These are phyloP conservation scores for Papiliotrema terrestris DNA, from an alignment of 1,284 basidiomycete genomes.

Conservation along the genomic window DNA sequence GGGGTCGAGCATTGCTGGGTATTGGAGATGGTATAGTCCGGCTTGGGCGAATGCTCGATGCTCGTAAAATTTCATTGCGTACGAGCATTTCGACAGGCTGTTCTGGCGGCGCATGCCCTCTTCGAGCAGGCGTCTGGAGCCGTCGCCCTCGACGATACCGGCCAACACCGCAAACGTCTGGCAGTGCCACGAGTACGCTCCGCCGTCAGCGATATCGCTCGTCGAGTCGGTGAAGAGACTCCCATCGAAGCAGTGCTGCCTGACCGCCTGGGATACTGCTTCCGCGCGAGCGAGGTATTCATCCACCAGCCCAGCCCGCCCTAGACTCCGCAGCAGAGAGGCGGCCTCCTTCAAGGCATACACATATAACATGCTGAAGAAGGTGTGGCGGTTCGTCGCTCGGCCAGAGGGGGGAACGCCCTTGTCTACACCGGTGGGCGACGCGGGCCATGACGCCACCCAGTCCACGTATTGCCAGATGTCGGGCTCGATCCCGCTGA, in stretches of 20 bases:
- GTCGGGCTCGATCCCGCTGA: constrained; percentile 18
- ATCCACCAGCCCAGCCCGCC: constrained; percentile 12
- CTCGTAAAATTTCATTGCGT: constrained; percentile 30
- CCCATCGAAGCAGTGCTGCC: constrained; percentile 26
- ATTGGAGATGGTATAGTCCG: constrained; percentile 18
- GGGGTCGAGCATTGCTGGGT: constrained; percentile 7
- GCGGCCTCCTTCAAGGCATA: constrained; percentile 18
- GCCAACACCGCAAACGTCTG: constrained; percentile 29
- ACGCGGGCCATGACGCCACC: constrained; percentile 20
- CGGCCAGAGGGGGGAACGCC: constrained; percentile 28
- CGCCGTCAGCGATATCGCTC: constrained; percentile 9
- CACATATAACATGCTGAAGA: constrained; percentile 30
- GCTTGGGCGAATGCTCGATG: constrained; percentile 25
- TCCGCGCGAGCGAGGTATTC: constrained; percentile 20
- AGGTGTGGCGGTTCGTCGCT: constrained; percentile 24
- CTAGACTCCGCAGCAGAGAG: constrained; percentile 12
- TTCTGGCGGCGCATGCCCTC: constrained; percentile 9
- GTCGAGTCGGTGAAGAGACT: constrained; percentile 28
- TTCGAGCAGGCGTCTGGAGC: constrained; percentile 10
- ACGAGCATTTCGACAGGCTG: constrained; percentile 13
- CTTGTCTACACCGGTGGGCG: constrained; percentile 20
- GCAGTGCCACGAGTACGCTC: constrained; percentile 24
- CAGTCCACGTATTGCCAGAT: constrained; percentile 36
- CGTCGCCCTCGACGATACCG: constrained; percentile 3
- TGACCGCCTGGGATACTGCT: constrained; percentile 14